Base-by-base conservation (phyloP, 495 filamentous ascomycete genomes). In the Penicillium egyptiacum region DNA sequence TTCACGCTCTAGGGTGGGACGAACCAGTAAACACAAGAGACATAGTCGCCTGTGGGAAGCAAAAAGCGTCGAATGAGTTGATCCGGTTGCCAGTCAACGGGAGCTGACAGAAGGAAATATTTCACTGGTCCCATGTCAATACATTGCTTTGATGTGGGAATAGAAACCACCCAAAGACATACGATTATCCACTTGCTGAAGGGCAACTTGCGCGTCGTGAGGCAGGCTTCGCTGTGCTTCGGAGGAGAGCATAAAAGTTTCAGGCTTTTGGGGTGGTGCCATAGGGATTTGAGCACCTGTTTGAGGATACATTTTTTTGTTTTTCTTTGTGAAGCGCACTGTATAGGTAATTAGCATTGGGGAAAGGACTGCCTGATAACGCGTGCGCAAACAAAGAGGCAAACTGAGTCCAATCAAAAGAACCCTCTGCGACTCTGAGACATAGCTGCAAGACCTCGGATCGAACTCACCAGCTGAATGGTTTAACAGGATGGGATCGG, bases 101-200 rank as follows among this genome's bases (percentile, higher is more conserved):
- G 94, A 31, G 94, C 94, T 17, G 94, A 98, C 57, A 98, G 92
- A 73, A 98, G 90, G 79, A 98, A 98, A 73, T 98, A 98, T 85
- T 98, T 98, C 69, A 98, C 94, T 98, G 67, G 37, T 23, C 30
- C 17, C 7, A 53, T 17, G 60, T 66, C 58, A 70, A 59, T 51
- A 55, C 33, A 45, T 37, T 37, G 25, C n/a, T 25, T 7, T 25
- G 44, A 51, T 22, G 23, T 59, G 31, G 50, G 47, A 35, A 19
- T 8, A 17, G 7, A 35, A 25, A 44, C 5, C 17, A n/a, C 31
- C 25, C 40, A 37, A 47, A 19, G 26, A 85, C 94, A 81, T 81
- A 98, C 94, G 77, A 71, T 98, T 98, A 73, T 98, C 94, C 62
- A 98, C 94, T 75, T 98, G 94, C 67, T 98, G 92, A 60, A 98